These are phyloP conservation scores for Sporobolomyces phaffii DNA, from an alignment of 768 basidiomycete species.

Conservation along the genomic window DNA sequence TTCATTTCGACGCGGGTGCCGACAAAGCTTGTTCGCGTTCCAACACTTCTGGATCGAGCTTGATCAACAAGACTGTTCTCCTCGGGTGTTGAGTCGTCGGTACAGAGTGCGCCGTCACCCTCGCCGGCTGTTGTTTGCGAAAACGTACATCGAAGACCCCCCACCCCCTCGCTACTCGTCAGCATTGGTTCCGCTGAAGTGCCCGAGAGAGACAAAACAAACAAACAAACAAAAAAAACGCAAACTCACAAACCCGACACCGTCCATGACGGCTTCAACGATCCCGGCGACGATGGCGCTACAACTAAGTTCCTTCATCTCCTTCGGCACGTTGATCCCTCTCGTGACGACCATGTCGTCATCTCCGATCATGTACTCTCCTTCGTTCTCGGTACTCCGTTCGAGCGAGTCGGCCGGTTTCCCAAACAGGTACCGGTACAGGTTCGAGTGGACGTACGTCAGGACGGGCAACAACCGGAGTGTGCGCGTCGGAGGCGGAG, in stretches of 20 bases:
- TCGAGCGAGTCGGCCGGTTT: constrained; percentile 91
- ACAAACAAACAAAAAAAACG: neutral
- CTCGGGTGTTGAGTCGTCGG: constrained; percentile 71
- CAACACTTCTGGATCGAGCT: constrained; percentile 84
- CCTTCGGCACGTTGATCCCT: constrained; percentile 85
- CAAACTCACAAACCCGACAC: constrained; percentile 78
- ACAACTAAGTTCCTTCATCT: constrained; percentile 88
- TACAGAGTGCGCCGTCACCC: constrained; percentile 92
- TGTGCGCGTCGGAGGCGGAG: constrained; percentile 84
- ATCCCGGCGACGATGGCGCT: constrained; percentile 97
- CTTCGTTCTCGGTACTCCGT: constrained; percentile 89
- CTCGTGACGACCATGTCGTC: constrained; percentile 90
- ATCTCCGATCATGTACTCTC: constrained; percentile 99
- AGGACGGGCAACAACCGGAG: constrained; percentile 82
- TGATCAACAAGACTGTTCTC: constrained; percentile 93
- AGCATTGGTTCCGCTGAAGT: too few species aligned
- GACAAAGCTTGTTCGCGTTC: constrained; percentile 81
- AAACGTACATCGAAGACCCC: too few species aligned
- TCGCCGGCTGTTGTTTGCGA: constrained; percentile 67
- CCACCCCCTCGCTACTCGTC: too few species aligned
- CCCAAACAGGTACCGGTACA: constrained; percentile 91
- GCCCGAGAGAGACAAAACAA: too few species aligned
- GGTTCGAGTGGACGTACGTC: constrained; percentile 88
- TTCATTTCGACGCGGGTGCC: neutral
- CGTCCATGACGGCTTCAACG: constrained; percentile 93